Evolutionary conservation across 352 stramenopile genomes (phyloP), one percentile per base, ranked within the genome.

Genomic region (Phytophthora ohioensis): DNA sequence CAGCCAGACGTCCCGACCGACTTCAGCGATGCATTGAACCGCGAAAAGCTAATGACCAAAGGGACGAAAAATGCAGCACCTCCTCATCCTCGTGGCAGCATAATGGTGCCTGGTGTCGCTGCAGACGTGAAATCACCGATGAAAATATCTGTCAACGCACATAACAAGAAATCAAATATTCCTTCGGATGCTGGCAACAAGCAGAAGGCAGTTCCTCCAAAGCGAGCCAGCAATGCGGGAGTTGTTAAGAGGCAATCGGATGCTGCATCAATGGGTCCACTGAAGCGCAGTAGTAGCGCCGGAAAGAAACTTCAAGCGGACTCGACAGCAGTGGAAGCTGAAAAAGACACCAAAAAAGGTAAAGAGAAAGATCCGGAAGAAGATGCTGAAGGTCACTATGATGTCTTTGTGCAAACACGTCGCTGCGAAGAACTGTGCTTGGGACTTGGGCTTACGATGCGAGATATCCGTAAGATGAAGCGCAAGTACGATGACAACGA

Each of bases 401-500:
- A 69, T 35, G 69, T 88, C 11, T 80, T 91, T 13, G 60, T 92
- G 8, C 83, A 91, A 54, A 90, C 85, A 0, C 75, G 75, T 3
- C 57, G 68, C 0, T 90, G 81, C 27, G 85, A 92, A 61, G 71
- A 80, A 27, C 31, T 90, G 3, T 92, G 85, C 53, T 75, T 66
- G 5, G 64, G 69, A 0, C 64, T 91, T 34, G 80, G 81, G 0
- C 76, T 91, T 34, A 85, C 78, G 42, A 71, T 85, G 52, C 67
- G 67, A 9, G 75, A 92, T 52, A 86, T 91, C 48, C 80, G 85
- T 10, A 81, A 78, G 55, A 85, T 92, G 70, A 92, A 92, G 69
- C 81, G 77, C 53, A 89, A 87, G 46, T 91, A 86, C 45, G 78
- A 91, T 53, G 76, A 75, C 35, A 92, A 91, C 76, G 83, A 91